These are phyloP conservation scores for Poteriospumella lacustris DNA, from an alignment of 108 stramenopile genomes.

Conservation along the genomic window DNA sequence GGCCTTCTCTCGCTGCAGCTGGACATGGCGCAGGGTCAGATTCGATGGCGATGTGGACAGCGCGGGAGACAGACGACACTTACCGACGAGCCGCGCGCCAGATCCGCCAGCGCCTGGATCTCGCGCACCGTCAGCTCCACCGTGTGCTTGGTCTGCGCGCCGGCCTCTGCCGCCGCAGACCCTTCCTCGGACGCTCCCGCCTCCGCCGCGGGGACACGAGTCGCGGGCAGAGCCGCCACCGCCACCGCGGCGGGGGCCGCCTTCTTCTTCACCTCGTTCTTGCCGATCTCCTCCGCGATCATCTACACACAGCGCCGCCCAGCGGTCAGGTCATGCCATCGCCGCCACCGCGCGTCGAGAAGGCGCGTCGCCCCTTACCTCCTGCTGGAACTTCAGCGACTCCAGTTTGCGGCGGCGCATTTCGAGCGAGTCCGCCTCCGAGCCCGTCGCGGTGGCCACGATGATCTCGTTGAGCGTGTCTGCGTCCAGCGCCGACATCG, in stretches of 20 bases:
- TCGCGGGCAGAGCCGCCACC: not conserved
- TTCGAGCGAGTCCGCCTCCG: constrained; percentile 56
- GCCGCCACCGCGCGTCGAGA: too few relatives aligned
- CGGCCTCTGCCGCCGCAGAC: not conserved
- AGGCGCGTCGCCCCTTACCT: too few relatives aligned
- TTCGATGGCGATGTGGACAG: too few relatives aligned
- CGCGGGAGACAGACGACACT: not conserved
- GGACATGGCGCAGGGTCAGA: not conserved
- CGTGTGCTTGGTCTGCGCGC: constrained; percentile 16
- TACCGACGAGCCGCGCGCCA: constrained; percentile 44
- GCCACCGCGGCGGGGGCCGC: constrained; percentile 8
- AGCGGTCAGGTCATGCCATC: too few relatives aligned
- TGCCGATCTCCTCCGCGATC: constrained; percentile 52
- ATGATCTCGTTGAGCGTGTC: constrained; percentile 89
- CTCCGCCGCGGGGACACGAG: not conserved
- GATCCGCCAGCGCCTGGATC: constrained; percentile 38
- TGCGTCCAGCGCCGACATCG: constrained; percentile 85
- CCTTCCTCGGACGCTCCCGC: not conserved
- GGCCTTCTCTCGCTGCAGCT: constrained; percentile 41
- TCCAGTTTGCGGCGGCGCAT: constrained; percentile 44
- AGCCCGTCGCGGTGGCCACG: constrained; percentile 75
- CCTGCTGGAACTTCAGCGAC: constrained; percentile 50
- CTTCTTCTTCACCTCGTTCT: constrained; percentile 42
- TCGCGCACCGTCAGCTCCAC: constrained; percentile 38
- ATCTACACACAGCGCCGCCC: too few relatives aligned